phyloP scores from a whole-genome alignment of 2,329 filamentous ascomycete genomes.

The Penicillium sp. region DNA sequence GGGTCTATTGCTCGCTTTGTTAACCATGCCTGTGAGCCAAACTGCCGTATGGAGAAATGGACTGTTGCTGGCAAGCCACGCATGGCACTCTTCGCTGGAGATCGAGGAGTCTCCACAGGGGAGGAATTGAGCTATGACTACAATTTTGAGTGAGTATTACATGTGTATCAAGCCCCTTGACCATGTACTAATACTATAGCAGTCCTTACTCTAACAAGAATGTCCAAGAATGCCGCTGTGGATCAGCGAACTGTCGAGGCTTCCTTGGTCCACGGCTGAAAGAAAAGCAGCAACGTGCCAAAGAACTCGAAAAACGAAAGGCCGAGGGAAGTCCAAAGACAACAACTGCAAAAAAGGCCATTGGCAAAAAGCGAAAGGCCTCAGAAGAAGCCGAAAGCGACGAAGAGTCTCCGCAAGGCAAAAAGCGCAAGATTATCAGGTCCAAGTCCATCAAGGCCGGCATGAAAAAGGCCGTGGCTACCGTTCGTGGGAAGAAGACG shows the following conservation, averaged over 20 bases:
- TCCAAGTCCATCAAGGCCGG: slow-evolving; percentile 33
- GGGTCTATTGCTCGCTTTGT: slow-evolving; percentile 97
- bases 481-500: slow-evolving; percentile 19
- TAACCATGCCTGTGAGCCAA: slow-evolving; percentile 95
- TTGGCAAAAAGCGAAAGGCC: slow-evolving; percentile 35
- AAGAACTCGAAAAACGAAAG: slow-evolving; percentile 27
- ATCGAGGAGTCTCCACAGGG: slow-evolving; percentile 84
- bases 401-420: not conserved
- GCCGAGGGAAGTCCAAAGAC: slow-evolving; percentile 19
- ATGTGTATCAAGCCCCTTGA: not conserved
- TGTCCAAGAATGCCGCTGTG: slow-evolving; percentile 63
- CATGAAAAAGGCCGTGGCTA: slow-evolving; percentile 27
- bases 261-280: slow-evolving; percentile 57
- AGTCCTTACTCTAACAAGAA: slow-evolving; percentile 60
- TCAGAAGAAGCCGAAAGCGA: slow-evolving; percentile 3
- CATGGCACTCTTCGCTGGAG: slow-evolving; percentile 94
- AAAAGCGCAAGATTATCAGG: slow-evolving; percentile 30
- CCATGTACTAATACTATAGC: slow-evolving; percentile 11
- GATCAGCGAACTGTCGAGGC: slow-evolving; percentile 59
- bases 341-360: slow-evolving; percentile 25
- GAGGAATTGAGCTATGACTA: slow-evolving; percentile 96
- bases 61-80: slow-evolving; percentile 88
- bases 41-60: slow-evolving; percentile 98
- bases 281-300: slow-evolving; percentile 42
- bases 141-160: slow-evolving; percentile 60